Evolutionary conservation across 2,329 filamentous ascomycete species (phyloP), one percentile per base, ranked within the genome.

Genomic region (Fusarium brevicatenulatum): DNA sequence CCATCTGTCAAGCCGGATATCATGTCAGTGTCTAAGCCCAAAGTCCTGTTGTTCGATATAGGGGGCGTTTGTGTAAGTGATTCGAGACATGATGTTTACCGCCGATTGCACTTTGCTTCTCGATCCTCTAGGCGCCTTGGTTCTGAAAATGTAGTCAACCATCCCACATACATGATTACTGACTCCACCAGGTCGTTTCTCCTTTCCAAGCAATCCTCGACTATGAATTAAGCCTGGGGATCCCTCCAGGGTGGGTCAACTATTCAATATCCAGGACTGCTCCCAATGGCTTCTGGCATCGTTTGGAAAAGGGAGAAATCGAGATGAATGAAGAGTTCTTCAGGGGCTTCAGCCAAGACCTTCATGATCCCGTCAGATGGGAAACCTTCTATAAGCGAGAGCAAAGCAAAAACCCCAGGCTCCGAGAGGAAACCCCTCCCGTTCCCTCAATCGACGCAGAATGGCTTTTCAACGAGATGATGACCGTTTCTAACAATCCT

Each of bases 161-260:
- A 39, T 12, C 25, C 15, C 10, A 7, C 34, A 54, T 28, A 21
- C 50, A 40, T 12, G 9, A 4, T 58, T 10, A 49, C 69, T 77
- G 32, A 74, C 28, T 34, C 30, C 39, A 18, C 6, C 36, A 97
- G 95, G 94, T 98, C 61, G 86, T 92, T 30, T 98, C 95, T 2
- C 96, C 96, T 15, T 95, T 99, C 78, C 94, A 97, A 84, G 91
- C 93, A 5, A 98, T 99, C 77, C 87, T 97, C 63, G 92, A 97
- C 83, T 98, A 98, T 81, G 96, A 98, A 81, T 84, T 91, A 60
- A 85, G 88, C 68, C 86, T 93, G 63, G 87, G 87, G 44, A 95
- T 98, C 55, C 95, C 95, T 2, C 87, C 91, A 7, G 95, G 95
- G 78, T 98, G 95, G 91, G 88, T 98, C 77, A 98, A 98, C 85